Percentiles rank a stretch among this genome's conserved stretches.
These are phyloP conservation scores for Clitopilus passeckerianus DNA, from an alignment of 768 basidiomycete genomes.

Conservation along the genomic window DNA sequence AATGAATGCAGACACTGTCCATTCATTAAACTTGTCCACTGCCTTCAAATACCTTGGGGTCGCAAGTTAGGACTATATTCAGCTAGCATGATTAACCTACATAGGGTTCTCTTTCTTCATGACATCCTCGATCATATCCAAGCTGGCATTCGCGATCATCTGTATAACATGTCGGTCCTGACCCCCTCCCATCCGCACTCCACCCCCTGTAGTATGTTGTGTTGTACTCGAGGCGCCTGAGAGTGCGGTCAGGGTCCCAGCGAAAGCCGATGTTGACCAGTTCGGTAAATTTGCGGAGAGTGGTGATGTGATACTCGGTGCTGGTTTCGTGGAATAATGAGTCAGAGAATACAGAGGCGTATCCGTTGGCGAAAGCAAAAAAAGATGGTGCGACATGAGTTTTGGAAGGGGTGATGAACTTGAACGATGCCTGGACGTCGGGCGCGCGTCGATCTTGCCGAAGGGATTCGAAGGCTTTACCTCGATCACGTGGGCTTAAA, in stretches of 20 bases:
- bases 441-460: not conserved
- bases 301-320: conserved; percentile 52
- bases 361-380: conserved; percentile 81
- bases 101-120: conserved; percentile 79
- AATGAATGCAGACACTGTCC: conserved; percentile 95
- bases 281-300: conserved; percentile 80
- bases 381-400: conserved; percentile 82
- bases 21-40: conserved; percentile 98
- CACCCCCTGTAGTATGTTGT: conserved; percentile 63
- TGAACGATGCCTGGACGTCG: not conserved
- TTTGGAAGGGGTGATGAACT: not conserved
- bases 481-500: conserved; percentile 9
- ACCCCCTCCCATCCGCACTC: conserved; percentile 68
- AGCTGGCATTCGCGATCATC: conserved; percentile 96
- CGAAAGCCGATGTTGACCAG: conserved; percentile 90
- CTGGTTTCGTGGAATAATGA: conserved; percentile 76
- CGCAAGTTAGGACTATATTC: conserved; percentile 10
- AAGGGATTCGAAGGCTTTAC: not conserved
- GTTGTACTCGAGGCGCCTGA: conserved; percentile 79
- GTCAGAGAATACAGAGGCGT: conserved; percentile 82
- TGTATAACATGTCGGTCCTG: conserved; percentile 94
- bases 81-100: conserved; percentile 37
- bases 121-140: conserved; percentile 93
- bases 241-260: conserved; percentile 81
- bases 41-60: conserved; percentile 83